phyloP scores from a whole-genome alignment of 768 basidiomycete genomes.

The Gymnopilus dilepis region DNA sequence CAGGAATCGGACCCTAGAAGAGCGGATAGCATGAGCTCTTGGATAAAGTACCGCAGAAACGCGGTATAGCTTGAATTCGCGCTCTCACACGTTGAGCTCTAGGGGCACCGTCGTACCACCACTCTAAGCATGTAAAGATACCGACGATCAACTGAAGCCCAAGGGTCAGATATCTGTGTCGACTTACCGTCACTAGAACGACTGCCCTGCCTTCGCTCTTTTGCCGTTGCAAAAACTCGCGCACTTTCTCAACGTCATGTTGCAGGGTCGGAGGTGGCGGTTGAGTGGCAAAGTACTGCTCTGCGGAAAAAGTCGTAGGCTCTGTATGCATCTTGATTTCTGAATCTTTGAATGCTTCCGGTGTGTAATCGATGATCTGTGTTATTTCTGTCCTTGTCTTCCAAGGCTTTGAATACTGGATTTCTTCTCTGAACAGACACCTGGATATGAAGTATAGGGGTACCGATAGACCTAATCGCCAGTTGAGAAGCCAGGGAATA shows the following conservation, averaged over 20 bases:
- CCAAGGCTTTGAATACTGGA: neutral
- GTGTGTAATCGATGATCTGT: neutral
- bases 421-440: neutral
- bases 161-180: constrained; percentile 12
- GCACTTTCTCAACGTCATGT: constrained; percentile 65
- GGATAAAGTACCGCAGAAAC: constrained; percentile 13
- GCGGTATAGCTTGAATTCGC: constrained; percentile 19
- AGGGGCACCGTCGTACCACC: constrained; percentile 98
- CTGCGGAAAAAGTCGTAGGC: constrained; percentile 74
- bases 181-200: constrained; percentile 86
- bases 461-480: neutral
- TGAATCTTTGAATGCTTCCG: neutral
- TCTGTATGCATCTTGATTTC: constrained; percentile 34
- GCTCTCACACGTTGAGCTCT: constrained; percentile 99
- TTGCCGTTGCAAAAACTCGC: constrained; percentile 75
- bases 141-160: constrained; percentile 4
- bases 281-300: constrained; percentile 90
- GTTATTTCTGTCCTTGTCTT: neutral
- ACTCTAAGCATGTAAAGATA: constrained; percentile 65
- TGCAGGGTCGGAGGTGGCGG: constrained; percentile 75
- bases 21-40: constrained; percentile 30
- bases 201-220: constrained; percentile 69
- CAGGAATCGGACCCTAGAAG: constrained; percentile 88
- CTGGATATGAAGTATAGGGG: neutral
- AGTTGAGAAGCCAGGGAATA: neutral